These are phyloP conservation scores for Hymenoscyphus fructigenus DNA, from an alignment of 2,329 filamentous ascomycete genomes.

Conservation along the genomic window DNA sequence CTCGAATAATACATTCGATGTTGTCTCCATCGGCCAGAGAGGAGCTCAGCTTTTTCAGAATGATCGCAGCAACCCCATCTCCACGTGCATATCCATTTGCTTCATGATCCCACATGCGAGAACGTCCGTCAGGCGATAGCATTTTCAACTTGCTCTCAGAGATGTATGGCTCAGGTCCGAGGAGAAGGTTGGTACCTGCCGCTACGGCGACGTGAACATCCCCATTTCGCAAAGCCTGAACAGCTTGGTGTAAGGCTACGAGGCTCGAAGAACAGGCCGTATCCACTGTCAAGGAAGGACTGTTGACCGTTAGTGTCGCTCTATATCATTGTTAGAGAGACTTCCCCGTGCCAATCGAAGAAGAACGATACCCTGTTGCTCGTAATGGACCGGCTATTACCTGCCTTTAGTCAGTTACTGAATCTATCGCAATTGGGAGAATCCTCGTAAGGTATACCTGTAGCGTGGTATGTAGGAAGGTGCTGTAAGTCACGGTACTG, in stretches of 20 bases:
- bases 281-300: conserved; percentile 7
- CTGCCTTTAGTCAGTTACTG: no score
- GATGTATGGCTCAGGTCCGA: background rate
- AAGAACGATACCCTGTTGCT: no score
- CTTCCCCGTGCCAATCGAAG: conserved; percentile 35
- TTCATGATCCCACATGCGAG: conserved; percentile 41
- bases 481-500: no score
- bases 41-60: conserved; percentile 55
- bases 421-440: no score
- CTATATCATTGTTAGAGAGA: no score
- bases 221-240: background rate
- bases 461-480: no score
- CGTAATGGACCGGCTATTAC: no score
- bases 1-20: conserved; percentile 53
- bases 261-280: conserved; percentile 5
- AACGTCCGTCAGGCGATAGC: conserved; percentile 23
- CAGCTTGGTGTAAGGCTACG: conserved; percentile 6
- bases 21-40: conserved; percentile 56
- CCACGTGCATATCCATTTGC: conserved; percentile 19
- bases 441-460: no score
- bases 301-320: no score
- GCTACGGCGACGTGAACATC: background rate
- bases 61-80: conserved; percentile 57
- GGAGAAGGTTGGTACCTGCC: conserved; percentile 1
- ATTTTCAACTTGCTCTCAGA: conserved; percentile 28